These are phyloP conservation scores for Neurospora sp. DNA, from an alignment of 495 filamentous ascomycete genomes.

Conservation along the genomic window DNA sequence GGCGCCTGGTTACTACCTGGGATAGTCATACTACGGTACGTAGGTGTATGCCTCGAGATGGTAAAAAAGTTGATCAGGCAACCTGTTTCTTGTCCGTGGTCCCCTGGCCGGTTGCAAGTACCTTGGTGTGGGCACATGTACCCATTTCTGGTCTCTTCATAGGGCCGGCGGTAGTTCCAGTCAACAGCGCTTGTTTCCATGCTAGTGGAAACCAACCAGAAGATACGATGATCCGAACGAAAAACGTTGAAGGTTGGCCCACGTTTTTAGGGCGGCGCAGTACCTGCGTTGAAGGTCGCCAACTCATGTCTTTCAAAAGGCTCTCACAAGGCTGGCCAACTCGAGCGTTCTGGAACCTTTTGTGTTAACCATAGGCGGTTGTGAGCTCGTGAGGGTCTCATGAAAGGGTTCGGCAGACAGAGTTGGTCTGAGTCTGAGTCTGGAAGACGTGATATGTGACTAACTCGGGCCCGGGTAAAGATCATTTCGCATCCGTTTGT, in stretches of 20 bases:
- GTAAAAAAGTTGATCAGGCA: neutral
- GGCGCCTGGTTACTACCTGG: neutral
- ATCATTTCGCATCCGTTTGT: neutral
- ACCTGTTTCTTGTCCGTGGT: neutral
- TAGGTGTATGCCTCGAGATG: neutral
- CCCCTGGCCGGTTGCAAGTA: neutral
- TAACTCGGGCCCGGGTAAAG: neutral
- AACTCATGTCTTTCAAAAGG: neutral
- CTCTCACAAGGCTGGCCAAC: neutral
- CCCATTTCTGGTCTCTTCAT: neutral
- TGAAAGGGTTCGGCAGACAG: neutral
- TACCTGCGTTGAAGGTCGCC: neutral
- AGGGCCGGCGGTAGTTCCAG: neutral
- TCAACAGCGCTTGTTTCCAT: neutral
- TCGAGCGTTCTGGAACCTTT: neutral
- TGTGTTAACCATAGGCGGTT: neutral
- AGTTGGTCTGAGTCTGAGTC: neutral
- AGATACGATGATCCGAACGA: neutral
- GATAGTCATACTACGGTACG: neutral
- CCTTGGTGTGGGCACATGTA: neutral
- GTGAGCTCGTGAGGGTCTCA: neutral
- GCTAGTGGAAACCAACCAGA: neutral
- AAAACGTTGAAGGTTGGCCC: neutral
- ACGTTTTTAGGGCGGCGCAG: neutral
- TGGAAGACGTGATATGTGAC: conserved; percentile 1